Conservation (phyloP, 352 stramenopile species). For the Aphanomyces astaci region DNA sequence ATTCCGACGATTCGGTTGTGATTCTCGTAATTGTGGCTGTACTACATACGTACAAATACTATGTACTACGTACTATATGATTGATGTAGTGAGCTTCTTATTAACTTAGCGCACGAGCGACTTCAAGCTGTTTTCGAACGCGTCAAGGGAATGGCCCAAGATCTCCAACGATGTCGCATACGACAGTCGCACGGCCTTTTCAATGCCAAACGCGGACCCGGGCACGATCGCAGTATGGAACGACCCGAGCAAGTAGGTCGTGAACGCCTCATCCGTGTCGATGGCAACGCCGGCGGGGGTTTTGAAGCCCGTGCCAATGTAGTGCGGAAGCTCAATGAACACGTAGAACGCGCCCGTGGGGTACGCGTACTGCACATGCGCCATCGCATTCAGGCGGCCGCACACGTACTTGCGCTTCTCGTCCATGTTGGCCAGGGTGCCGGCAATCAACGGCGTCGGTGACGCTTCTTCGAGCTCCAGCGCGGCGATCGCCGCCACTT, state of each 20-base stretch:
- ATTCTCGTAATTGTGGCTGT: too few species aligned
- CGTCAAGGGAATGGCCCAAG: slow-evolving; percentile 54
- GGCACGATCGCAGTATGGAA: slow-evolving; percentile 90
- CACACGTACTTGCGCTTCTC: slow-evolving; percentile 90
- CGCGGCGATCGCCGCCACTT: slow-evolving; percentile 86
- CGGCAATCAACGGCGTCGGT: slow-evolving; percentile 41
- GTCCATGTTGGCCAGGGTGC: slow-evolving; percentile 46
- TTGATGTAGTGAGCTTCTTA: not conserved
- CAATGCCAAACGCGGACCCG: slow-evolving; percentile 93
- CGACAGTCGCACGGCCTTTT: slow-evolving; percentile 88
- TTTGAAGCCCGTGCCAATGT: slow-evolving; percentile 42
- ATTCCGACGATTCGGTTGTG: too few species aligned
- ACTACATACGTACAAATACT: too few species aligned
- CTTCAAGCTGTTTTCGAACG: slow-evolving; percentile 41
- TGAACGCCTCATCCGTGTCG: slow-evolving; percentile 61
- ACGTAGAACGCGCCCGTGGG: slow-evolving; percentile 95
- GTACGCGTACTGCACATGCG: slow-evolving; percentile 70
- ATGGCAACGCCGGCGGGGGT: slow-evolving; percentile 32
- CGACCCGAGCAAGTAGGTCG: slow-evolving; percentile 86
- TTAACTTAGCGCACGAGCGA: slow-evolving; percentile 35
- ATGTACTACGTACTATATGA: too few species aligned
- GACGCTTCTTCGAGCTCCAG: slow-evolving; percentile 67
- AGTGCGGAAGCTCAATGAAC: slow-evolving; percentile 84
- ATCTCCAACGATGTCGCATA: slow-evolving; percentile 92
- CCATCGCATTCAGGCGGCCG: slow-evolving; percentile 71